Evolutionary conservation across 2,329 filamentous ascomycete genomes (phyloP), one percentile per base, ranked within the genome.

Genomic region (Colletotrichum simmondsii): DNA sequence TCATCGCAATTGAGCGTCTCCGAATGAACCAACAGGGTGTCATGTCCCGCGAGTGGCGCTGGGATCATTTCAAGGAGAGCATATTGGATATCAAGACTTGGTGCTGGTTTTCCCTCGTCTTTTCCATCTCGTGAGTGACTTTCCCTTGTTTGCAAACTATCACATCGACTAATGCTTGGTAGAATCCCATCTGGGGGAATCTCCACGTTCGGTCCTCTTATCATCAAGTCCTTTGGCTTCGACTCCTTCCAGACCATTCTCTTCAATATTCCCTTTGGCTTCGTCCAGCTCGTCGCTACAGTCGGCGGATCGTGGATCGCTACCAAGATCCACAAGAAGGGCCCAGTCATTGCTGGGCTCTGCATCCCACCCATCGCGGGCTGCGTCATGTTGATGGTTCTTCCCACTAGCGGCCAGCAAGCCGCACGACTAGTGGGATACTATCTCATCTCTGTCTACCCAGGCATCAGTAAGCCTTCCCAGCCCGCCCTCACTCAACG

Each of bases 231-330:
- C 0, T 91, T 92, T 57, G 89, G 89, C 3, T 91, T 89, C 74
- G 83, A 85, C 60, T 82, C 84, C 14, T 89, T 91, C 70, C 82
- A 85, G 2, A 89, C 89, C 0, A 90, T 91, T 16, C 81, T 91
- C 0, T 89, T 91, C 79, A 90, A 91, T 74, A 90, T 91, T 71
- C 89, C 89, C 0, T 91, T 91, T 58, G 90, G 90, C 2, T 85
- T 85, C 0, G 88, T 92, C 0, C 90, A 92, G 75, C 84, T 92
- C 14, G 81, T 92, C 24, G 86, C 89, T 0, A 92, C 88, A 0
- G 82, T 92, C 42, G 88, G 88, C 5, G 87, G 88, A 1, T 90
- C 88, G 0, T 90, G 84, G 79, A 80, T 90, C 2, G 87, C 90
- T 0, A 88, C 87, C 0, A 80, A 81, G n/a, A 81, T 87, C 68